phyloP scores from a whole-genome alignment of 495 filamentous ascomycete species.

The Pyrenula aspistea region DNA sequence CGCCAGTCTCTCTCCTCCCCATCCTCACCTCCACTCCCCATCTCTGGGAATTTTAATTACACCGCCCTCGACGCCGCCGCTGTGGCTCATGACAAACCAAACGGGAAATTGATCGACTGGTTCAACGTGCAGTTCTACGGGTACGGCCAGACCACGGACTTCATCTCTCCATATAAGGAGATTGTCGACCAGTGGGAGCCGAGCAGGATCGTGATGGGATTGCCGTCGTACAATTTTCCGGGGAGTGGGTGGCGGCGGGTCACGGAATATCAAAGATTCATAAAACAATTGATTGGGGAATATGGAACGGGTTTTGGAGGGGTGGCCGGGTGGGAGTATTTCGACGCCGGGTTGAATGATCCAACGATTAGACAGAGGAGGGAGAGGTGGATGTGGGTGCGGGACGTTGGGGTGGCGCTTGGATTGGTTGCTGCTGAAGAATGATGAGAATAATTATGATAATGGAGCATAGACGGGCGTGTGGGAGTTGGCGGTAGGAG shows the following conservation, averaged over 20 bases:
- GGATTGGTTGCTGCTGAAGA: too few species aligned
- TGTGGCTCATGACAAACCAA: neutral
- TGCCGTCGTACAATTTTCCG: constrained; percentile 44
- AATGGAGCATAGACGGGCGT: too few species aligned
- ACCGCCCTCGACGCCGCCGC: constrained; percentile 1
- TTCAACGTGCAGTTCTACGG: constrained; percentile 66
- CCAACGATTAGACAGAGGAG: neutral
- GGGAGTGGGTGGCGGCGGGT: constrained; percentile 32
- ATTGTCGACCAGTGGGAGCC: constrained; percentile 33
- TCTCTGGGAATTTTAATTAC: constrained; percentile 3
- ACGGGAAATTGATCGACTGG: constrained; percentile 35
- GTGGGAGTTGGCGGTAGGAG: too few species aligned
- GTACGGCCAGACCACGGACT: constrained; percentile 40
- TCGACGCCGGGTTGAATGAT: constrained; percentile 2
- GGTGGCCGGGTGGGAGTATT: constrained; percentile 60
- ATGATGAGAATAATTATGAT: too few species aligned
- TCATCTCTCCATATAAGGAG: constrained; percentile 9
- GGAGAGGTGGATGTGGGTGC: neutral
- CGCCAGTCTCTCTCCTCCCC: constrained; percentile 21
- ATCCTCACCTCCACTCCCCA: neutral
- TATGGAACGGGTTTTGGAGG: constrained; percentile 47
- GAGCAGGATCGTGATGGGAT: constrained; percentile 45
- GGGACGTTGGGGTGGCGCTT: neutral
- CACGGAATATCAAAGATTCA: constrained; percentile 15
- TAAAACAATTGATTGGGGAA: constrained; percentile 20